Evolutionary conservation across 1,284 basidiomycete genomes (phyloP), one percentile per base, ranked within the genome.

Genomic region (Heterobasidion annosum): DNA sequence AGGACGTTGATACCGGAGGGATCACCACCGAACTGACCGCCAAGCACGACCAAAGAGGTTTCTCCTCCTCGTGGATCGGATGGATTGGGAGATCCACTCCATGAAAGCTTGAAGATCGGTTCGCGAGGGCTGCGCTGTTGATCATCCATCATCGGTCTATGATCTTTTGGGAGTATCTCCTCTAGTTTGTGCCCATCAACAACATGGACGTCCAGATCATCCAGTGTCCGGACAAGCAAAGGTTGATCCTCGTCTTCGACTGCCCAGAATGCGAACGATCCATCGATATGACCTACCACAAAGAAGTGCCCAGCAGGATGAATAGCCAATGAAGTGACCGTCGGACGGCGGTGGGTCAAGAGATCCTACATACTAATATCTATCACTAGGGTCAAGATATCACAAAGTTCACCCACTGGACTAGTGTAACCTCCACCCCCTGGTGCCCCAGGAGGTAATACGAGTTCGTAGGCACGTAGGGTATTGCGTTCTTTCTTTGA

Each of bases 21-120:
- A 50, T 88, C 80, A 43, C 72, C 73, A 1, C 70, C 63, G 32
- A 74, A 67, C 44, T 85, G 73, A 1, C 93, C 93, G 15, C 93
- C 93, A 13, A 98, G 75, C 7, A 96, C 75, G 0, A 88, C 77
- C 10, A 98, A 70, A 1, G 82, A 73, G 0, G 89, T 91, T 48
- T 83, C 79, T 3, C 86, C 86, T 37, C 81, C 79, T 54, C 81
- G 73, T 13, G 80, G 76, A 67, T 85, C 82, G 3, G 73, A 65
- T 3, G 80, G 78, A 59, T 85, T 82, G 0, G 83, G 73, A 66
- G 87, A 91, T 1, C 79, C 77, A 53, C 84, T 87, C 94, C 94
- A 97, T 0, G 86, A 73, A 5, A 97, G 74, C 67, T 92, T 93
- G 77, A 91, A 95, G 47, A 98, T 84, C 1, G 93, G 91, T 65